Evolutionary conservation across 2,329 filamentous ascomycete genomes (phyloP), one percentile per base, ranked within the genome.

Genomic region (Diaporthe eres): DNA sequence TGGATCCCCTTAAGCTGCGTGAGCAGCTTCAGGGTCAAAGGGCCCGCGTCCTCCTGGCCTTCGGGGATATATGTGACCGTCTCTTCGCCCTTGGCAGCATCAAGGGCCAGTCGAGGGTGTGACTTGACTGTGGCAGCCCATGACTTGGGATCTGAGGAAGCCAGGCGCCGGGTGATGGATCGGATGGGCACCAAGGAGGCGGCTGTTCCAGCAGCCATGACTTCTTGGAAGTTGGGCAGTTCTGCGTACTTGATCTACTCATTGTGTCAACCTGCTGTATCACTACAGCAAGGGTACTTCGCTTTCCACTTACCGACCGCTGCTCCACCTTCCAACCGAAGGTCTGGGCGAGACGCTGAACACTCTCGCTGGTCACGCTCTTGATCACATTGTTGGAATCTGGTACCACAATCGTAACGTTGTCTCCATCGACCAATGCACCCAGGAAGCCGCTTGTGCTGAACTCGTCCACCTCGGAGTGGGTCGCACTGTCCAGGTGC

Each of bases 371-470:
- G 4, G 95, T 98, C 58, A 98, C 94, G 75, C 89, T 97, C 81
- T 95, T 92, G 82, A 98, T 98, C 55, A 97, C 94, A 81, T 93
- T 95, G 81, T 92, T 93, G 81, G 94, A 96, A 84, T 97, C 94
- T 0, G 96, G 96, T n/a, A 97, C 92, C 7, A 97, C 92, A 3
- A 98, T 87, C 10, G 94, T 96, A 15, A 94, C 87, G 42, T 90
- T 85, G 6, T 87, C 86, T 39, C 81, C 84, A 3, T 88, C 87
- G 74, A 89, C 89, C 79, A 90, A 88, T 8, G 94, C 93, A 4
- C 95, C 97, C 78, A 98, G 94, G 84, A 99, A 98, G 0, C 95
- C 96, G 78, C 93, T 96, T 0, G 97, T 98, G 79, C 94, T 97
- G 83, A 98, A 99, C 88, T 99, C 96, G 81, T 99, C 96, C 77